Evolutionary conservation across 208 protist species (phyloP), one percentile per base, ranked within the genome.

Genomic region (Acanthamoeba triangularis): DNA sequence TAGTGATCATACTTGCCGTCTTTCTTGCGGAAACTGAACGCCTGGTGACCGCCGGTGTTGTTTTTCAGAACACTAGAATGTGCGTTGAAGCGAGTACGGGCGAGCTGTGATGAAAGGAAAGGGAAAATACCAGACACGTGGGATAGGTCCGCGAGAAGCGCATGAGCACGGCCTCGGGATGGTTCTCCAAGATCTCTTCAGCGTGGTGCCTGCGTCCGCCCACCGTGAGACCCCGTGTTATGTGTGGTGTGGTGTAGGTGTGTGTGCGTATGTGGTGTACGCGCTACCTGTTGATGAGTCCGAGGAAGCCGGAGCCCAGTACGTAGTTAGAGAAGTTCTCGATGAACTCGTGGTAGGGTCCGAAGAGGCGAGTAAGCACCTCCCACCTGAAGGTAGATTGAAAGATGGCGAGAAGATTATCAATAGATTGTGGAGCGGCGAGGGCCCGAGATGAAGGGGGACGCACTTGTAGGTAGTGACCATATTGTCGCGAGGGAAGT

Each of bases 1-100:
- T 90, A 90, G 56, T 90, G 82, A 28, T 90, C 82, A 49, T 67
- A 90, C 82, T 90, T 90, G 23, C 82, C 82, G 52, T 90, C 82
- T 30, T 90, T 90, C 33, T 59, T 90, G n/a, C 33, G 18, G 56
- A 90, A 90, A 25, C 82, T 90, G 82, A 90, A 90, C 49, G 82
- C 82, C 82, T 90, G 56, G 41, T 44, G 41, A 44, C 41, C 41
- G 41, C 41, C 41, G 41, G 41, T 4, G 41, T 44, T 44, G 30
- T 82, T 18, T 23, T 1, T 76, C 2, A 44, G 23, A 37, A 44
- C 30, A 7, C 14, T 1, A 13, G 1, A 14, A 6, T 2, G 54
- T 4, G 41, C 4, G 4, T 44, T 4, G 41, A 44, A 4, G 41
- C 41, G 54, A 56, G 8, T 6, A 11, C 16, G 14, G 8, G 52